A percentile compares a stretch with the other conserved stretches of the same genome.
Evolutionary conservation across 345 rosid genomes (phyloP).

Genomic region (Eucalyptus coolabah): DNA sequence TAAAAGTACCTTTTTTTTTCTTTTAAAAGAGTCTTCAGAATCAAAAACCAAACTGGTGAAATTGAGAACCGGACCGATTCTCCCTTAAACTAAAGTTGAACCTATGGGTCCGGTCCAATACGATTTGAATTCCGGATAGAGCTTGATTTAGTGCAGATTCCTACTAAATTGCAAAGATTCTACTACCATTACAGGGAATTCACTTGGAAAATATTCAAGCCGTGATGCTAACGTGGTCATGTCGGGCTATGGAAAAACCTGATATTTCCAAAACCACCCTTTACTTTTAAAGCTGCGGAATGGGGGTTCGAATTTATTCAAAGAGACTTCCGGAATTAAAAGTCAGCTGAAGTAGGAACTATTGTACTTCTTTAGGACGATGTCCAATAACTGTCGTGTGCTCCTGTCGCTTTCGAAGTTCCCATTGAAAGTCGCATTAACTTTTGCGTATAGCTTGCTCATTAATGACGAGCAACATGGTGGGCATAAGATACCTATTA

Average conservation of each 20-base stretch:
- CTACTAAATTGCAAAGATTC: not conserved
- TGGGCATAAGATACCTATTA: not conserved
- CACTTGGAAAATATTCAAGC: not conserved
- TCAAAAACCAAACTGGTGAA: not conserved
- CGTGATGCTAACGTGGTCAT: not conserved
- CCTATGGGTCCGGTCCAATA: fast-evolving
- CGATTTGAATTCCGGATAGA: not conserved
- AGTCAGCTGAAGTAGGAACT: not conserved
- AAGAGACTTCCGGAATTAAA: not conserved
- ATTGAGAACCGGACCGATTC: not conserved
- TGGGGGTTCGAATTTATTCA: not conserved
- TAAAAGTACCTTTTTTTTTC: not conserved
- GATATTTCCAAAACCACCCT: not conserved
- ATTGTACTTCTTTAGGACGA: not conserved
- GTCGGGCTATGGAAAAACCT: not conserved
- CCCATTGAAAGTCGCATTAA: not conserved
- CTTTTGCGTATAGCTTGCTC: not conserved
- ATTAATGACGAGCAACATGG: not conserved
- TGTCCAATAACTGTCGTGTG: not conserved
- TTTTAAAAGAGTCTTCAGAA: not conserved
- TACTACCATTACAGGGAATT: not conserved
- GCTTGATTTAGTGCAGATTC: not conserved
- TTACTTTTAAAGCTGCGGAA: not conserved
- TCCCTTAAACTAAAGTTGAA: not conserved
- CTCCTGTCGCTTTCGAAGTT: not conserved